phyloP scores from a whole-genome alignment of 2,329 filamentous ascomycete genomes.

The Fusarium coicis region DNA sequence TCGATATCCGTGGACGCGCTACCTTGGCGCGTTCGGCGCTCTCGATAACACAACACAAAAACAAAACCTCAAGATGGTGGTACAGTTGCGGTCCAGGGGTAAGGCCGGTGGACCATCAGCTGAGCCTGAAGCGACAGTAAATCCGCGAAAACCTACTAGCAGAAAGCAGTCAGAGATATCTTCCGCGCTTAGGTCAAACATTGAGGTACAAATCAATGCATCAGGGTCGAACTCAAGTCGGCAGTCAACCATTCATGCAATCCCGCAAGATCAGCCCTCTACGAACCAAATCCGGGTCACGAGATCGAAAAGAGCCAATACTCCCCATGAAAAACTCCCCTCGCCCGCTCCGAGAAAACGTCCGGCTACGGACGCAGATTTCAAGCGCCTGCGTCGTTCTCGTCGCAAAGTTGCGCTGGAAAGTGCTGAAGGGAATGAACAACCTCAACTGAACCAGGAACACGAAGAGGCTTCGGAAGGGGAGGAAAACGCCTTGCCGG shows the following conservation, averaged over 20 bases:
- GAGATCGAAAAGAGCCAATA: constrained; percentile 14
- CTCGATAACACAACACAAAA: constrained; percentile 2
- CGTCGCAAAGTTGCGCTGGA: neutral
- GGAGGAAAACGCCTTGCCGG: constrained; percentile 9
- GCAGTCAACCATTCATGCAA: neutral
- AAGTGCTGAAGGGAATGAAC: neutral
- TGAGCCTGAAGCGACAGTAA: neutral
- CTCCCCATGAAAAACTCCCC: neutral
- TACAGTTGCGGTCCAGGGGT: constrained; percentile 14
- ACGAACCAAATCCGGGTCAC: constrained; percentile 6
- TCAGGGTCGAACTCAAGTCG: neutral
- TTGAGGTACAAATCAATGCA: neutral
- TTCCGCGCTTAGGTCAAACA: neutral
- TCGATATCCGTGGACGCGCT: neutral
- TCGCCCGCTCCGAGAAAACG: constrained; percentile 20
- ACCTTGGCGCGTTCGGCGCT: neutral
- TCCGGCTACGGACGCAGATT: neutral
- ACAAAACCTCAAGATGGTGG: constrained; percentile 23
- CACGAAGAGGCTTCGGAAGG: constrained; percentile 4
- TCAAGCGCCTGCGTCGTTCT: constrained; percentile 13
- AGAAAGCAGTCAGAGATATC: constrained; percentile 1
- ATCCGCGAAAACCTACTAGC: neutral
- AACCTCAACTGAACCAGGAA: neutral
- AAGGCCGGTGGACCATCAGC: neutral
- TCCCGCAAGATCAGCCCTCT: neutral